Evolutionary conservation across 306 rosid species (phyloP).

Genomic region (Castanopsis chinensis): DNA sequence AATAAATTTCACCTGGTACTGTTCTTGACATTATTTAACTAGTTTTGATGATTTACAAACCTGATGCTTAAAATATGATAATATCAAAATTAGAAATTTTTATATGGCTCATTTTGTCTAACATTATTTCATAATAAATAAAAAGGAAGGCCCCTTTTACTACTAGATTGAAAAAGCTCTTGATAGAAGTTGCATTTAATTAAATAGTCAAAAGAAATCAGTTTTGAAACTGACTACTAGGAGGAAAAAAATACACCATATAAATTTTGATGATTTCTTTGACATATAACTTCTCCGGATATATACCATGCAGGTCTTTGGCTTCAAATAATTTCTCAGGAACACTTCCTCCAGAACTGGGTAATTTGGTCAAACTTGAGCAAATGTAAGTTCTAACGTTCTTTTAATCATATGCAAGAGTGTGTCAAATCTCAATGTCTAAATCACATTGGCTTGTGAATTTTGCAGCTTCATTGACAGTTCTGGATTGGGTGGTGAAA

Average conservation of each 20-base stretch:
- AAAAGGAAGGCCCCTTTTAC: no score
- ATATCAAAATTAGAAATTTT: no score
- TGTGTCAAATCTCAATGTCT: neutral
- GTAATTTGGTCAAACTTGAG: slow-evolving; percentile 20
- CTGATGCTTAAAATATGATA: no score
- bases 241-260: neutral
- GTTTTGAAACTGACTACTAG: no score
- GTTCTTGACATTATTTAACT: no score
- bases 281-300: neutral
- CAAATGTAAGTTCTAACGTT: neutral
- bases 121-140: no score
- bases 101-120: no score
- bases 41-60: no score
- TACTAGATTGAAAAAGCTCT: no score
- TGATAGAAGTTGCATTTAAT: no score
- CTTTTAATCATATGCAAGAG: neutral
- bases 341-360: slow-evolving; percentile 29
- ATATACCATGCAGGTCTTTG: neutral
- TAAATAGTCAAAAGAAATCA: no score
- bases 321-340: slow-evolving; percentile 31
- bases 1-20: no score
- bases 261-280: neutral
- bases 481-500: slow-evolving; percentile 21
- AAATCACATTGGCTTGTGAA: neutral
- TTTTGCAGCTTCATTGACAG: slow-evolving; percentile 11